phyloP scores from a whole-genome alignment of 805 yeast species.

The Yueomyces sinensis region DNA sequence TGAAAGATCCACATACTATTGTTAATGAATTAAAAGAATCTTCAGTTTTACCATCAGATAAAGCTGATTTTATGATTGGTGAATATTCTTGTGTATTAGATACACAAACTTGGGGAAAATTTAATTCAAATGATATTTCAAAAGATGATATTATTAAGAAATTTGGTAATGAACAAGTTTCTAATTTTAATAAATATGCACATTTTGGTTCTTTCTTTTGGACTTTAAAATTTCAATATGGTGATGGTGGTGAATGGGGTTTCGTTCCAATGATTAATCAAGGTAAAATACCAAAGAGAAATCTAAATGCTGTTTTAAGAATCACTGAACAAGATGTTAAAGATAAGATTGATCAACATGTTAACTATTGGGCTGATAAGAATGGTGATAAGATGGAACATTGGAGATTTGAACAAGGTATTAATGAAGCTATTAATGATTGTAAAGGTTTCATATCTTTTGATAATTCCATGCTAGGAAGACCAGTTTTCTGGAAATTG shows the following conservation, averaged over 20 bases:
- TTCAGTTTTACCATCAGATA: slow-evolving; percentile 32
- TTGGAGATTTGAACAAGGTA: slow-evolving; percentile 72
- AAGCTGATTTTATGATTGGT: slow-evolving; percentile 68
- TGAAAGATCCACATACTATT: slow-evolving; percentile 50
- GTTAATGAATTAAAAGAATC: slow-evolving; percentile 40
- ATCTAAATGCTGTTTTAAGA: slow-evolving; percentile 2
- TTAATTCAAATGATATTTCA: slow-evolving; percentile 26
- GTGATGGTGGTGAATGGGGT: slow-evolving; percentile 97
- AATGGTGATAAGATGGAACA: slow-evolving; percentile 56
- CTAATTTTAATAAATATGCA: slow-evolving; percentile 38
- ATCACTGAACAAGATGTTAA: slow-evolving; percentile 25
- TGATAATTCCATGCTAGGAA: slow-evolving; percentile 61
- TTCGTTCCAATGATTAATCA: slow-evolving; percentile 59
- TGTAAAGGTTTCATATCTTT: slow-evolving; percentile 53
- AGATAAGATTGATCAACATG: slow-evolving; percentile 30
- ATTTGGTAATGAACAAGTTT: slow-evolving; percentile 47
- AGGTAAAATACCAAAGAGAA: slow-evolving; percentile 38
- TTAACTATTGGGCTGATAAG: slow-evolving; percentile 56
- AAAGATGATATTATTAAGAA: slow-evolving; percentile 44
- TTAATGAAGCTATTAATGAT: slow-evolving; percentile 64
- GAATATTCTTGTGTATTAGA: slow-evolving; percentile 86
- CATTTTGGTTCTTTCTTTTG: slow-evolving; percentile 73
- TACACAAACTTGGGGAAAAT: slow-evolving; percentile 48
- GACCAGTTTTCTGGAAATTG: slow-evolving; percentile 53
- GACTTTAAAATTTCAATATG: slow-evolving; percentile 78